These are phyloP conservation scores for Diatrype stigma DNA, from an alignment of 2,329 filamentous ascomycete species.

Conservation along the genomic window DNA sequence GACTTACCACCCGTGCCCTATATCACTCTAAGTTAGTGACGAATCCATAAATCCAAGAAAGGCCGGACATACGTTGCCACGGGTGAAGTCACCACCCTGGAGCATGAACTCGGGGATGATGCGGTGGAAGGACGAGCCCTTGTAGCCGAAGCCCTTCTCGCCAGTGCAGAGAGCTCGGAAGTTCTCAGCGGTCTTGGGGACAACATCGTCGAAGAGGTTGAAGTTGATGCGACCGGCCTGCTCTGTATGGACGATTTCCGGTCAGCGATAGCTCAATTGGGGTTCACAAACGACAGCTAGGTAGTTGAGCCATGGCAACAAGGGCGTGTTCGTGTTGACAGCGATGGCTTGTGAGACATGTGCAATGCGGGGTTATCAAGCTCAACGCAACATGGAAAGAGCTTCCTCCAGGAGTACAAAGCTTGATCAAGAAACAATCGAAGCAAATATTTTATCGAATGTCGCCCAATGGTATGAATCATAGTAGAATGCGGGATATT, in stretches of 20 bases:
- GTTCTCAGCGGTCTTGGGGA: constrained; percentile 85
- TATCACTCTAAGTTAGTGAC: constrained; percentile 4
- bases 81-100: constrained; percentile 94
- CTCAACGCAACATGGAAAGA: background rate
- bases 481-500: constrained; percentile 3
- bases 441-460: background rate
- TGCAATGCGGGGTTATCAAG: background rate
- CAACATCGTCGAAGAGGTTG: constrained; percentile 77
- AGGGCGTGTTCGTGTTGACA: background rate
- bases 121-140: constrained; percentile 82
- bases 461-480: background rate
- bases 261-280: background rate
- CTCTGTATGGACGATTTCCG: constrained; percentile 38
- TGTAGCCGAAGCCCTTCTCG: constrained; percentile 79
- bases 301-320: constrained; percentile 1
- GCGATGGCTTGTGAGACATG: background rate
- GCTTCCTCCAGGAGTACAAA: background rate
- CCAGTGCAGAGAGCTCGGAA: constrained; percentile 80
- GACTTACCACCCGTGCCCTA: constrained; percentile 88
- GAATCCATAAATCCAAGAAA: background rate
- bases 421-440: background rate
- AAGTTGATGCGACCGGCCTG: constrained; percentile 82
- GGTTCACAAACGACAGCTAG: constrained; percentile 8
- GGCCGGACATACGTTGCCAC: constrained; percentile 68
- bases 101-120: constrained; percentile 94